Conservation (phyloP, 2,329 filamentous ascomycete genomes). For the Phyllosticta citribraziliensis region DNA sequence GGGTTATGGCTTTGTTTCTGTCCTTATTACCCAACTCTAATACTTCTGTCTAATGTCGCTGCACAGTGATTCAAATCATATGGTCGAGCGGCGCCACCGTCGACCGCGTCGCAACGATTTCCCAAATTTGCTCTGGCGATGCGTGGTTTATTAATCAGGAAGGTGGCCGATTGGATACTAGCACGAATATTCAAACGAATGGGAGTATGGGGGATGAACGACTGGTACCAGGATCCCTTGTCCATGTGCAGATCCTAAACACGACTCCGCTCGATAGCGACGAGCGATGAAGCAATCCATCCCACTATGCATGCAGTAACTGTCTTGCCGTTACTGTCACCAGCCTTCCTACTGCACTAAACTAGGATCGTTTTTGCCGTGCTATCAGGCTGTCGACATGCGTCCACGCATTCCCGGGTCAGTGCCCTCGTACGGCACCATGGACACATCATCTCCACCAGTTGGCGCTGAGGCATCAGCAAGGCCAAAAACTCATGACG, state of each 20-base stretch:
- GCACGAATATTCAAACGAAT: background rate
- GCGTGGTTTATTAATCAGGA: background rate
- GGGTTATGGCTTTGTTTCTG: background rate
- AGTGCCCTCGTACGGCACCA: constrained; percentile 2
- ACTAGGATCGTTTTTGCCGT: background rate
- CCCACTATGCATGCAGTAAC: background rate
- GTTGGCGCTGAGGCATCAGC: background rate
- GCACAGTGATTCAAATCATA: background rate
- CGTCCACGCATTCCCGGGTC: background rate
- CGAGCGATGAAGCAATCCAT: background rate
- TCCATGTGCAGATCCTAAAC: background rate
- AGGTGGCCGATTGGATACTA: background rate
- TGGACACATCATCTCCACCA: background rate
- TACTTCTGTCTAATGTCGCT: background rate
- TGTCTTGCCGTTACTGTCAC: background rate
- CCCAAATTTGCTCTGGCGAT: background rate
- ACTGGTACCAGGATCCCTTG: background rate
- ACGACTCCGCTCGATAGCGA: background rate
- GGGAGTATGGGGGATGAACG: background rate
- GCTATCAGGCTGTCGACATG: background rate
- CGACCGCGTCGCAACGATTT: background rate
- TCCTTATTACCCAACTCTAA: background rate
- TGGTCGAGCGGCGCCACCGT: background rate
- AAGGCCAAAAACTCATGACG: background rate
- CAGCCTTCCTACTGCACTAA: background rate